These are phyloP conservation scores for Prorocentrum cordatum DNA, from an alignment of 169 alveolate genomes.

Conservation along the genomic window DNA sequence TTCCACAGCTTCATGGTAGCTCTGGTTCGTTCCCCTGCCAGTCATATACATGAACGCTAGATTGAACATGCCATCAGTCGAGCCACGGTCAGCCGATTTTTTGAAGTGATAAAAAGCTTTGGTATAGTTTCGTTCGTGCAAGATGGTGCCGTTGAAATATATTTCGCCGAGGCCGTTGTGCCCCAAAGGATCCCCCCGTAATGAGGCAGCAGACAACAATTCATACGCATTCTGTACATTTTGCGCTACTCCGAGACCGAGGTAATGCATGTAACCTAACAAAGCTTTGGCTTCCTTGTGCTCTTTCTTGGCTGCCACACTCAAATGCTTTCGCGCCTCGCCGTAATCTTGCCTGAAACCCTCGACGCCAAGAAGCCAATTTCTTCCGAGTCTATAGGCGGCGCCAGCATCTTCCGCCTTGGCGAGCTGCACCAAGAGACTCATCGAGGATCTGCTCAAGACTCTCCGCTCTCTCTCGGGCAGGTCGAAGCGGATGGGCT, in stretches of 20 bases:
- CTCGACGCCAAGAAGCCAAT: background rate
- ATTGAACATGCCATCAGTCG: slow-evolving; percentile 74
- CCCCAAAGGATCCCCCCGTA: slow-evolving; percentile 58
- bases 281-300: slow-evolving; percentile 17
- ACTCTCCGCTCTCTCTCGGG: background rate
- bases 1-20: slow-evolving; percentile 67
- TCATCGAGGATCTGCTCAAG: background rate
- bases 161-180: slow-evolving; percentile 73
- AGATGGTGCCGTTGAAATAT: slow-evolving; percentile 70
- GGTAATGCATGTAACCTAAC: slow-evolving; percentile 68
- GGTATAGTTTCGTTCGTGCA: background rate
- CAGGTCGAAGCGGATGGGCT: slow-evolving; percentile 64
- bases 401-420: background rate
- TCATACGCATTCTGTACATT: background rate
- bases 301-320: slow-evolving; percentile 6
- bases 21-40: slow-evolving; percentile 67
- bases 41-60: slow-evolving; percentile 73
- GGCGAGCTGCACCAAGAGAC: background rate
- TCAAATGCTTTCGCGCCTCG: slow-evolving; percentile 42
- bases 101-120: slow-evolving; percentile 74
- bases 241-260: slow-evolving; percentile 70
- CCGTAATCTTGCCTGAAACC: background rate
- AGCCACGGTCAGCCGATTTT: slow-evolving; percentile 29
- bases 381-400: background rate
- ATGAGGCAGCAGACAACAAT: background rate